Base-by-base conservation (phyloP, 345 rosid genomes). In the Brassica carinata region DNA sequence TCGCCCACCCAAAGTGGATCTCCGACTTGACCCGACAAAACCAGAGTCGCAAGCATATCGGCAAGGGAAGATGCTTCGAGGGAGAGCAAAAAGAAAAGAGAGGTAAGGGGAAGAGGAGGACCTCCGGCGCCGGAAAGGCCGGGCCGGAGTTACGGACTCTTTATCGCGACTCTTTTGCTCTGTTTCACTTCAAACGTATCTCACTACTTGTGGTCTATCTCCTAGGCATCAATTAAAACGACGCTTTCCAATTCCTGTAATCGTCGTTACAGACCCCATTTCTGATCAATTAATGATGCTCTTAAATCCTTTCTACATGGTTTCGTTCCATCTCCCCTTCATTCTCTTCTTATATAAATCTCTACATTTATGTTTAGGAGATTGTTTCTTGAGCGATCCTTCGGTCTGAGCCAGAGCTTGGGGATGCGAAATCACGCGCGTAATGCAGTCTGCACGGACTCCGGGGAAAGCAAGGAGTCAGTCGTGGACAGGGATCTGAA, bases 331-430 rank as follows among this genome's bases (percentile, higher is more conserved):
- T 40, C 48, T 40, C 48, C 48, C 48, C 11, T 40, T 40, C 48
- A 2, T 40, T 40, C 14, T 40, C 48, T 13, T 40, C 48, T 40
- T 40, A 8, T 40, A 40, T 40, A 40, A 40, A 40, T 40, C 48
- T 40, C 48, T 40, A 40, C 48, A 40, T 33, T 29, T 29, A 29
- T 29, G 31, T 0, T 29, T 29, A 29, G 31, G 4, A 29, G 31
- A 29, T 29, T 29, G 87, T 67, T 91, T 91, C 55, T 90, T 93
- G 61, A 95, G 88, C 0, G 98, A 91, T 81, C 83, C 86, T 77
- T 95, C 99, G 73, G 98, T 89, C 84, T 95, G 99, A 10, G 98
- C 76, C 17, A 95, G 91, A 5, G 97, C 99, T 71, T 95, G 99
- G 0, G 98, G 99, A 80, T 95, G 99, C 1, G 97, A 93, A 29